Evolutionary conservation across 805 yeast species (phyloP), one percentile per base, ranked within the genome.

Genomic region (Lipomyces spencermartinsiae): DNA sequence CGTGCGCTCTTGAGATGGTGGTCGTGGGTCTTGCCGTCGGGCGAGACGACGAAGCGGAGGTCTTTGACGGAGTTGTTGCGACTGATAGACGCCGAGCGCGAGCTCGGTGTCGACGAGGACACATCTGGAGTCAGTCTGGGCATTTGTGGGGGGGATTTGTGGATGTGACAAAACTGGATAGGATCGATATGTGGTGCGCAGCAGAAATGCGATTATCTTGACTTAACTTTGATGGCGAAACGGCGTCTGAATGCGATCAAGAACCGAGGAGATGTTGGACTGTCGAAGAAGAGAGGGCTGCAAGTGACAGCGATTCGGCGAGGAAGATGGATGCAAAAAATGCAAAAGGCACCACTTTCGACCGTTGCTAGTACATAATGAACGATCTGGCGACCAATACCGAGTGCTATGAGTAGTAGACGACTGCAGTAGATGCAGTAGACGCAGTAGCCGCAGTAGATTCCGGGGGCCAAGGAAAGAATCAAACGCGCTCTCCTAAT

Each of bases 1-100:
- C 81, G 71, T 7, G 94, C 88, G 57, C 89, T 88, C 67, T 87
- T 84, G 68, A 94, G 81, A 76, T 87, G 87, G 78, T 94, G 99
- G 74, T 86, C 91, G 78, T 94, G 99, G 12, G 80, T 71, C 51
- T 57, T 70, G 4, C 97, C 96, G 72, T 89, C 89, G 3, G 73
- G 75, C n/a, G 65, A 29, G 60, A 68, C 43, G 33, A 54, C 35
- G 65, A 68, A 68, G 22, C 71, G 66, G 43, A 58, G 62, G 37
- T 68, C 68, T 25, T 63, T 66, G 61, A 54, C 49, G 59, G 46
- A n/a, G 67, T 19, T 54, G 54, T 58, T 19, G 64, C 56, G 59
- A 55, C 59, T 19, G 43, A 60, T 12, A 51, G 54, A 19, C 59
- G 59, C 22, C 55, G 46, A 51, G 19, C 59, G 19, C 37, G 63